phyloP scores from a whole-genome alignment of 495 filamentous ascomycete genomes.

The Annulohypoxylon nitens region DNA sequence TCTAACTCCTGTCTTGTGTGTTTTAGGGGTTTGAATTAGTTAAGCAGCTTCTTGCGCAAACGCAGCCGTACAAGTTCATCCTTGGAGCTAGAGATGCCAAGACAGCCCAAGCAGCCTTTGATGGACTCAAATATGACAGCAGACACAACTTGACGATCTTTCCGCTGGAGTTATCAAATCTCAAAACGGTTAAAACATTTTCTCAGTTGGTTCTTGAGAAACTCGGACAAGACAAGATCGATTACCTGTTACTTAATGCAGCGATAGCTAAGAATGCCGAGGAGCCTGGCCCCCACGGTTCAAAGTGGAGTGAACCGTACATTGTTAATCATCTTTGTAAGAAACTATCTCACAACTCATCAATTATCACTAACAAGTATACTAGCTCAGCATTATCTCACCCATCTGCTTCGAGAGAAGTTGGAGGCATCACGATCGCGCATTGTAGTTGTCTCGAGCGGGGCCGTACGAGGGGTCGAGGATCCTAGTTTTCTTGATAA shows the following conservation, averaged over 20 bases:
- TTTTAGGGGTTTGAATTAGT: constrained; percentile 60
- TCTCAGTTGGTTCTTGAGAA: constrained; percentile 52
- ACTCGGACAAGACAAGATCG: constrained; percentile 54
- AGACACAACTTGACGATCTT: constrained; percentile 57
- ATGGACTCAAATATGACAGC: constrained; percentile 51
- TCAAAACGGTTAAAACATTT: constrained; percentile 55
- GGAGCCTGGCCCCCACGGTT: constrained; percentile 48
- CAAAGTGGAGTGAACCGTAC: constrained; percentile 56
- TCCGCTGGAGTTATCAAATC: constrained; percentile 57
- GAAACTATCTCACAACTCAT: background rate
- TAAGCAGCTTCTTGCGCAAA: constrained; percentile 56
- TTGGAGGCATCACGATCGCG: constrained; percentile 54
- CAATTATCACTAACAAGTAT: background rate
- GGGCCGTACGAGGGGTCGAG: constrained; percentile 50
- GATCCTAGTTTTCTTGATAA: constrained; percentile 53
- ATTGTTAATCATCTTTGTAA: constrained; percentile 62
- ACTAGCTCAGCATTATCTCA: constrained; percentile 62
- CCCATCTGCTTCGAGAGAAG: constrained; percentile 56
- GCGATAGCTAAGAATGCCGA: constrained; percentile 45
- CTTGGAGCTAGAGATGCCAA: constrained; percentile 58
- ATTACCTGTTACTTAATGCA: constrained; percentile 61
- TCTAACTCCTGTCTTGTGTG: constrained; percentile 30
- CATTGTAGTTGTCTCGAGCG: constrained; percentile 60
- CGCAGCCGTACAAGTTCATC: constrained; percentile 59
- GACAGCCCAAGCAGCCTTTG: constrained; percentile 54